Conservation (phyloP, 2,329 filamentous ascomycete genomes). For the Phialocephala subalpina region DNA sequence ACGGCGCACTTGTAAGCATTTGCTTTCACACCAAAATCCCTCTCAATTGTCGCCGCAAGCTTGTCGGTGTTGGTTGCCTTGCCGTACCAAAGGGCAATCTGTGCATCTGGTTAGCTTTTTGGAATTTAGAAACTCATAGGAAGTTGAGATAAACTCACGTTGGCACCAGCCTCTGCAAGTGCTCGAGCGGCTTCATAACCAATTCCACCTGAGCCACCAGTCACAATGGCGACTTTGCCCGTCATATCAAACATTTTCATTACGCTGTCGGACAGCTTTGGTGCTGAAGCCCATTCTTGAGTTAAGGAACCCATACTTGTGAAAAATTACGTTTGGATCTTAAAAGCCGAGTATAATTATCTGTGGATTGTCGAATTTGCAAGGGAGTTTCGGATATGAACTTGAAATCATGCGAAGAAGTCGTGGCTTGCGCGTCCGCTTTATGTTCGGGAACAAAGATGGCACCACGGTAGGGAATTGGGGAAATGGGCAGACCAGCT, state of each 20-base stretch:
- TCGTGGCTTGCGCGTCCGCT: too few species aligned
- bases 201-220: conserved; percentile 53
- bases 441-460: too few species aligned
- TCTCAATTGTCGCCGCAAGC: conserved; percentile 35
- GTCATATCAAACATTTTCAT: background rate
- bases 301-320: too few species aligned
- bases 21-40: conserved; percentile 27
- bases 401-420: too few species aligned
- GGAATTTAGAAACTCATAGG: background rate
- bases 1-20: conserved; percentile 74
- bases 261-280: background rate
- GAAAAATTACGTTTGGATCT: too few species aligned
- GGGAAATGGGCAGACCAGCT: too few species aligned
- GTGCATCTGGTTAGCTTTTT: background rate
- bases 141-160: conserved; percentile 35
- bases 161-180: conserved; percentile 53
- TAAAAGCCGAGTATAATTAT: too few species aligned
- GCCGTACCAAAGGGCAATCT: conserved; percentile 46
- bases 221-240: conserved; percentile 53
- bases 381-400: too few species aligned
- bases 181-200: conserved; percentile 52
- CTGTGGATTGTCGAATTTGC: too few species aligned
- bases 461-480: too few species aligned
- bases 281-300: background rate
- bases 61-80: conserved; percentile 41